Percentiles rank a stretch among this genome's conserved stretches.
Conservation (phyloP, 257 asterid species). For the Coffea eugenioides region DNA sequence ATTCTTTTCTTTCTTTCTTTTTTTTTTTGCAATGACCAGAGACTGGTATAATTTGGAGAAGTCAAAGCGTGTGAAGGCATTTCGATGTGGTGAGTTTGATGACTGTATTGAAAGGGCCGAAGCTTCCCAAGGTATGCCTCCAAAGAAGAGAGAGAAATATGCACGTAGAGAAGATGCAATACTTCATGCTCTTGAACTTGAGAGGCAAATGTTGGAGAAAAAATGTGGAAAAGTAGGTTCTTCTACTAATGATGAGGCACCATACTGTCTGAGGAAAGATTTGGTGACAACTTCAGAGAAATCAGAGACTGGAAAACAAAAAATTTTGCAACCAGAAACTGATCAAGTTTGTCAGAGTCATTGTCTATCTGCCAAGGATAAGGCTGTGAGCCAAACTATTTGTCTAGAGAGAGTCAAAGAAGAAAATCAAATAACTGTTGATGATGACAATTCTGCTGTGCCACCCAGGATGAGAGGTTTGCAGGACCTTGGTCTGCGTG, state of each 20-base stretch:
- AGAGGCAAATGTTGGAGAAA: conserved; percentile 67
- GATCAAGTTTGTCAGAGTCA: conserved; percentile 41
- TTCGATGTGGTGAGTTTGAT: conserved; percentile 95
- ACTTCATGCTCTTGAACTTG: conserved; percentile 96
- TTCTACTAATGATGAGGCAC: conserved; percentile 52
- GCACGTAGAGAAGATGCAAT: conserved; percentile 99
- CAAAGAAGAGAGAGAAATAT: conserved; percentile 96
- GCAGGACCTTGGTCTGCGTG: conserved; percentile 73
- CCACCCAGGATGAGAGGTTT: conserved; percentile 81
- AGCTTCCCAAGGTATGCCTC: conserved; percentile 93
- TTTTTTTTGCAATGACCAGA: conserved; percentile 36
- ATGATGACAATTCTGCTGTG: conserved; percentile 55
- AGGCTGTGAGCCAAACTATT: conserved; percentile 36
- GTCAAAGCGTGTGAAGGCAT: conserved; percentile 94
- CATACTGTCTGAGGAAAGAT: conserved; percentile 40
- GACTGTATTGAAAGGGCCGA: conserved; percentile 96
- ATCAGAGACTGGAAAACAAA: conserved; percentile 45
- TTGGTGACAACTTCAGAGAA: conserved; percentile 36
- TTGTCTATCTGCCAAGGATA: conserved; percentile 38
- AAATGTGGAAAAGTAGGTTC: conserved; percentile 58
- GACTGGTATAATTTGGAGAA: conserved; percentile 99
- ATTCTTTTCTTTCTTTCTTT: neutral
- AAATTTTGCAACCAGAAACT: conserved; percentile 28
- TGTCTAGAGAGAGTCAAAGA: conserved; percentile 37
- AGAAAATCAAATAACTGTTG: conserved; percentile 50